phyloP scores from a whole-genome alignment of 495 filamentous ascomycete genomes.

The Tuber brumale region DNA sequence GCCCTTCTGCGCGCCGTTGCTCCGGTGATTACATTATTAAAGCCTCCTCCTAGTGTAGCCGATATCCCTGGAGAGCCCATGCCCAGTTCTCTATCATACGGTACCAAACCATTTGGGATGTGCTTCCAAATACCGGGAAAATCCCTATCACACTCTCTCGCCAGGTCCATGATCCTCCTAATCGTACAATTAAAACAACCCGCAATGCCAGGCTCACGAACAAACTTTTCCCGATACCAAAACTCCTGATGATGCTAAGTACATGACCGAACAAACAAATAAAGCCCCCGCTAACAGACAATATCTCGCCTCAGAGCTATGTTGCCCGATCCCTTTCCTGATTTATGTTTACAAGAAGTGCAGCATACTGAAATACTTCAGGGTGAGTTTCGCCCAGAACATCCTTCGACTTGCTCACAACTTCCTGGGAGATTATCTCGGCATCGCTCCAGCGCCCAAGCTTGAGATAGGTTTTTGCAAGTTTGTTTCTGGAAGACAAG shows the following conservation, averaged over 20 bases:
- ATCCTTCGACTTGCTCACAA: neutral
- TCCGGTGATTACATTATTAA: neutral
- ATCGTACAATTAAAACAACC: neutral
- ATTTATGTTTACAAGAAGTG: slow-evolving; percentile 1
- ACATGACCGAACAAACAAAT: neutral
- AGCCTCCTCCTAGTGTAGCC: neutral
- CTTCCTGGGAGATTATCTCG: neutral
- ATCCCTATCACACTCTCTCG: neutral
- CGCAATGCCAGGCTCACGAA: neutral
- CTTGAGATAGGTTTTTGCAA: slow-evolving; percentile 14
- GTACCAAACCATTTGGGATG: neutral
- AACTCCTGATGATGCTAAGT: slow-evolving; percentile 3
- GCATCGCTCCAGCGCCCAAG: slow-evolving; percentile 8
- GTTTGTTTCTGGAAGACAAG: slow-evolving; percentile 5
- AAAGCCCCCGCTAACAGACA: neutral
- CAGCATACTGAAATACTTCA: slow-evolving; percentile 12
- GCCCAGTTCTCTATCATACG: neutral
- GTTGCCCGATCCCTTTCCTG: neutral
- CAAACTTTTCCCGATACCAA: neutral
- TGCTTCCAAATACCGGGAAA: neutral
- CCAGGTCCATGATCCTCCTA: neutral
- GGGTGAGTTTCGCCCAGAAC: slow-evolving; percentile 41
- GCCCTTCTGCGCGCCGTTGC: neutral
- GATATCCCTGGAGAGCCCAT: neutral
- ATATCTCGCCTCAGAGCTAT: neutral